phyloP scores from a whole-genome alignment of 768 basidiomycete genomes.

The Stropharia rugosoannulata region DNA sequence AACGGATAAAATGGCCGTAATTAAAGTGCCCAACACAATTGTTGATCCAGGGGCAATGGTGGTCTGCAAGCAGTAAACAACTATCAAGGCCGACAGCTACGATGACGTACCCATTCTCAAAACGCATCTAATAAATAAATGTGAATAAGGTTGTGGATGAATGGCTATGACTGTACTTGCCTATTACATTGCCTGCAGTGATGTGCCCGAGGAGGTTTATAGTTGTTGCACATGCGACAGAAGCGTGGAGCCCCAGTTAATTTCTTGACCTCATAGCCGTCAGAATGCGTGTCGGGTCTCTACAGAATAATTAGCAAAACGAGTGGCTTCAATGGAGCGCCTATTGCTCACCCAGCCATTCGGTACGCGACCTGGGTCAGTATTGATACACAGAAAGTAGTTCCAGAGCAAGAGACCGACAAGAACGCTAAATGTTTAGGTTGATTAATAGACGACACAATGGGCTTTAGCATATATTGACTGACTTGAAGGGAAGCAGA shows the following conservation, averaged over 20 bases:
- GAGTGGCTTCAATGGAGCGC: neutral
- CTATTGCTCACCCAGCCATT: slow-evolving; percentile 61
- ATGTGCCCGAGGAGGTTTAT: slow-evolving; percentile 88
- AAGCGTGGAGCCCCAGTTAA: slow-evolving; percentile 79
- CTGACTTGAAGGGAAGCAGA: slow-evolving; percentile 89
- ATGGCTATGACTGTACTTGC: slow-evolving; percentile 36
- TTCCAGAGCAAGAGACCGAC: slow-evolving; percentile 84
- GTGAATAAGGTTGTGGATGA: neutral
- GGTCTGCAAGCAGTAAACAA: slow-evolving; percentile 52
- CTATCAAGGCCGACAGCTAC: neutral
- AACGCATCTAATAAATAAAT: slow-evolving; percentile 54
- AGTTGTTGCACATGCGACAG: slow-evolving; percentile 82
- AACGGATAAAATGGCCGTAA: slow-evolving; percentile 86
- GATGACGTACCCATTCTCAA: slow-evolving; percentile 78
- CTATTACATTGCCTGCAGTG: slow-evolving; percentile 89
- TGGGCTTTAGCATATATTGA: slow-evolving; percentile 23
- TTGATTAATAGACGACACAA: slow-evolving; percentile 5
- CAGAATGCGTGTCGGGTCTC: slow-evolving; percentile 72
- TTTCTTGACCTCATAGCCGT: slow-evolving; percentile 90
- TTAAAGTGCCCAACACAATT: slow-evolving; percentile 95
- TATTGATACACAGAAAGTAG: slow-evolving; percentile 80
- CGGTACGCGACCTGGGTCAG: slow-evolving; percentile 86
- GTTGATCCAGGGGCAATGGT: slow-evolving; percentile 92
- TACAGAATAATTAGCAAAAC: slow-evolving; percentile 25
- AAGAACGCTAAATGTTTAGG: slow-evolving; percentile 50